Base-by-base conservation (phyloP, 345 rosid genomes). In the Leavenworthia alabamica region DNA sequence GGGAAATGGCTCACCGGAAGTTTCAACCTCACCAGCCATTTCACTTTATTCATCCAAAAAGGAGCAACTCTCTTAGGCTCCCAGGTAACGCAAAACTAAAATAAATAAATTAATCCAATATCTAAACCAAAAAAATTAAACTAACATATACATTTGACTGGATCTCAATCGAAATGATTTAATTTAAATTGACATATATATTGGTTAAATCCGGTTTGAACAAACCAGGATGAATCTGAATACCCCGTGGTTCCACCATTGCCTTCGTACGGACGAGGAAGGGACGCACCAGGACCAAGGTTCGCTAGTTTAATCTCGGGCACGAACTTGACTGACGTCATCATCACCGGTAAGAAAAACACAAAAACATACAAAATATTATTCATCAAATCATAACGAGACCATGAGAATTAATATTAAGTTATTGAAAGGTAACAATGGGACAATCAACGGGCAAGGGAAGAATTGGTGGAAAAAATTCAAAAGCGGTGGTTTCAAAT, bases 381-480 rank as follows among this genome's bases (percentile, higher is more conserved):
- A 8, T 5, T 28, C 11, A 29, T 29, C 3, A 29, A 29, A 7
- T 10, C 2, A 29, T n/a, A n/a, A n/a, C n/a, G n/a, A n/a, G n/a
- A n/a, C n/a, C n/a, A n/a, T n/a, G n/a, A n/a, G n/a, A n/a, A n/a
- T n/a, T n/a, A n/a, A n/a, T n/a, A n/a, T n/a, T 8, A 29, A 6
- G 33, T 29, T 3, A 29, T 8, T 29, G 33, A 29, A 69, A 88
- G 94, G 94, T 45, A 77, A 77, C 61, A 90, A 85, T 33, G 95
- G 95, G 31, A 90, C 95, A 0, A 80, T 86, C 52, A 81, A 90
- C 29, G 95, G 95, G 4, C 95, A 87, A 69, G 97, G 97, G 4
- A 71, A 61, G 9, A 47, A 64, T 35, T 90, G 95, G 97, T 90
- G 97, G 93, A 50, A 23, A 31, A 87, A 85, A 67, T 85, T 66